These are phyloP conservation scores for Pugionium dolabratum DNA, from an alignment of 345 rosid species.

Conservation along the genomic window DNA sequence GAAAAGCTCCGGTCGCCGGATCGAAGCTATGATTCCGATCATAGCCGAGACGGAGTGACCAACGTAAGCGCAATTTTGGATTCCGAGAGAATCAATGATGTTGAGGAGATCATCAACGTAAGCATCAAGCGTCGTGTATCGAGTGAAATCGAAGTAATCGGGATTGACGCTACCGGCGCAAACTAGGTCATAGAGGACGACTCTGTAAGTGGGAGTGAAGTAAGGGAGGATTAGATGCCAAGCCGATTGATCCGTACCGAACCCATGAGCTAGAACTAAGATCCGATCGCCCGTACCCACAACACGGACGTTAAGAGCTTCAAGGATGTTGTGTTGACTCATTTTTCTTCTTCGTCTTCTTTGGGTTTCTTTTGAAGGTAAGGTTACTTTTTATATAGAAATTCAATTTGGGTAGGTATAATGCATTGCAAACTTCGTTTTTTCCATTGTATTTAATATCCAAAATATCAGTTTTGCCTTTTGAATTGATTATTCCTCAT, in stretches of 20 bases:
- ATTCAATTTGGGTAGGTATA: constrained; percentile 22
- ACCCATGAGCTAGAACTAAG: constrained; percentile 74
- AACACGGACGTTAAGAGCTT: constrained; percentile 72
- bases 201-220: constrained; percentile 49
- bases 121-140: constrained; percentile 70
- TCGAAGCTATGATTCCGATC: constrained; percentile 83
- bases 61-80: constrained; percentile 60
- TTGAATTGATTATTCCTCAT: no score
- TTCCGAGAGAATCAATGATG: constrained; percentile 68
- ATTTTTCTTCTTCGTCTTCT: constrained; percentile 19
- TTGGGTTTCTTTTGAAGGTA: neutral
- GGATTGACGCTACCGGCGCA: constrained; percentile 93
- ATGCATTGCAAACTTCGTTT: no score
- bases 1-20: constrained; percentile 80
- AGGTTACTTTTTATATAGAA: constrained; percentile 34
- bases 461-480: no score
- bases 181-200: constrained; percentile 76
- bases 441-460: no score
- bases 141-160: constrained; percentile 59
- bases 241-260: constrained; percentile 86
- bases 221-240: constrained; percentile 83
- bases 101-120: constrained; percentile 75
- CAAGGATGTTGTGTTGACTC: constrained; percentile 54
- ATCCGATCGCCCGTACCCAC: constrained; percentile 65
- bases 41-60: constrained; percentile 94